These are phyloP conservation scores for Coemansia sp. DNA, from an alignment of 192 early-diverging fungal species.

Conservation along the genomic window DNA sequence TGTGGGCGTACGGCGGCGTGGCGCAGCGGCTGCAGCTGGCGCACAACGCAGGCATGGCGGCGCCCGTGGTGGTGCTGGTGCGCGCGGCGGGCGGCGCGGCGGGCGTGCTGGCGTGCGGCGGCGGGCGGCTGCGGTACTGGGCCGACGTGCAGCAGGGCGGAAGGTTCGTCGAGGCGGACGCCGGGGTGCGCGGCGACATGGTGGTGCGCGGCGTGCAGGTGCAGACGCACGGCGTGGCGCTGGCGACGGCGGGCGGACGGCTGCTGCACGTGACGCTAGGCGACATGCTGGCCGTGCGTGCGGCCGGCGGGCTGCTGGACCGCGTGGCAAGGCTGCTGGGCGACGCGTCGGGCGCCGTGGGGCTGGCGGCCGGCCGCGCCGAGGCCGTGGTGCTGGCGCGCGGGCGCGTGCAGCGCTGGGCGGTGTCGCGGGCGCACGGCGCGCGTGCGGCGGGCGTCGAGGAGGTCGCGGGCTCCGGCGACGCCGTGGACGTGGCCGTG, in stretches of 20 bases:
- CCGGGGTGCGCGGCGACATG: conserved; percentile 26
- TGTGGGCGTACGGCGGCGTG: conserved; percentile 24
- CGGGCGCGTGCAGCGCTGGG: conserved; percentile 37
- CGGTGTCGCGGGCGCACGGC: conserved; percentile 30
- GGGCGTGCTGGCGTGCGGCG: conserved; percentile 35
- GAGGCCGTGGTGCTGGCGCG: conserved; percentile 45
- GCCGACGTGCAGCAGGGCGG: conserved; percentile 16
- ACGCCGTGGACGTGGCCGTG: conserved; percentile 28
- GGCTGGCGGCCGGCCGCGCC: conserved; percentile 41
- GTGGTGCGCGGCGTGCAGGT: conserved; percentile 21
- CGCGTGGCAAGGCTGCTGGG: conserved; percentile 47
- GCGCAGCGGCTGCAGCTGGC: conserved; percentile 33
- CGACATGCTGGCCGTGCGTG: conserved; percentile 14
- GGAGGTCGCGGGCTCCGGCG: conserved; percentile 5
- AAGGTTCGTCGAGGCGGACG: too few species aligned
- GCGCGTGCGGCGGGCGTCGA: conserved; percentile 18
- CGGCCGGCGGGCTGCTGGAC: conserved; percentile 25
- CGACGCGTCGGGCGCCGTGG: conserved; percentile 17
- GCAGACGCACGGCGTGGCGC: conserved; percentile 18
- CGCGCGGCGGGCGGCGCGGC: conserved; percentile 16
- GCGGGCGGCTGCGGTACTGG: conserved; percentile 51
- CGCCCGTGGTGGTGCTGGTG: conserved; percentile 17
- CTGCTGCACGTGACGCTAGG: conserved; percentile 33
- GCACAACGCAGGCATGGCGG: conserved; percentile 8
- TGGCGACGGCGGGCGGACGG: conserved; percentile 27